Percentiles rank a stretch among this genome's conserved stretches.
phyloP scores from a whole-genome alignment of 805 yeast genomes.

The Candida alai region DNA sequence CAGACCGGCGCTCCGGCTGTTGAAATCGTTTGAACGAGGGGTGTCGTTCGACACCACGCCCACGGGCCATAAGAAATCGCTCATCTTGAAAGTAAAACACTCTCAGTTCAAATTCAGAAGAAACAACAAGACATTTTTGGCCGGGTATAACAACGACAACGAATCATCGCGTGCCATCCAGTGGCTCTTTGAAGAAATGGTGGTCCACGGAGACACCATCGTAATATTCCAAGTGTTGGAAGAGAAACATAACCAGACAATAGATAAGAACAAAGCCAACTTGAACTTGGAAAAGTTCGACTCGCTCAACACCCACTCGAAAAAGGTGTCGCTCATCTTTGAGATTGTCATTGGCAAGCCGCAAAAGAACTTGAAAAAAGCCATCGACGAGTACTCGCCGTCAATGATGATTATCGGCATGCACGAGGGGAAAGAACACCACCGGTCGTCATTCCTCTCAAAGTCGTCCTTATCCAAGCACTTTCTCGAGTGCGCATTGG shows the following conservation, averaged over 20 bases:
- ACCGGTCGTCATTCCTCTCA: constrained; percentile 25
- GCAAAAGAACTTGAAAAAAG: constrained; percentile 32
- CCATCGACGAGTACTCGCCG: constrained; percentile 40
- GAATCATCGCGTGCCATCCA: constrained; percentile 39
- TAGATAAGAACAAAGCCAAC: constrained; percentile 29
- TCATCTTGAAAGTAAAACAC: constrained; percentile 39
- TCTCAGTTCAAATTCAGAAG: constrained; percentile 41
- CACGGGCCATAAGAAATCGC: constrained; percentile 28
- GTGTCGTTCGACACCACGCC: constrained; percentile 38
- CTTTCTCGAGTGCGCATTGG: constrained; percentile 40
- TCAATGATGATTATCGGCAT: constrained; percentile 46
- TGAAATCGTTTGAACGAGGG: constrained; percentile 32
- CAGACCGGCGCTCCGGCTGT: constrained; percentile 13
- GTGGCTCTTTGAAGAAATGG: constrained; percentile 44
- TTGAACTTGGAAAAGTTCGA: constrained; percentile 27
- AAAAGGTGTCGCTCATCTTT: constrained; percentile 35
- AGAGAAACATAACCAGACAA: constrained; percentile 24
- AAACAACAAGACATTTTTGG: constrained; percentile 39
- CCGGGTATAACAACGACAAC: constrained; percentile 35
- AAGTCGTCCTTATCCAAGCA: constrained; percentile 36
- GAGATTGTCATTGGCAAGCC: constrained; percentile 42
- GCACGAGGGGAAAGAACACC: constrained; percentile 25
- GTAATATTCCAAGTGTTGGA: constrained; percentile 40
- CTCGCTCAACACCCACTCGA: constrained; percentile 28
- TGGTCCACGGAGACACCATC: constrained; percentile 41